Percentiles rank a stretch among this genome's conserved stretches.
Conservation (phyloP, 495 filamentous ascomycete species). For the Aspergillus mulundensis region DNA sequence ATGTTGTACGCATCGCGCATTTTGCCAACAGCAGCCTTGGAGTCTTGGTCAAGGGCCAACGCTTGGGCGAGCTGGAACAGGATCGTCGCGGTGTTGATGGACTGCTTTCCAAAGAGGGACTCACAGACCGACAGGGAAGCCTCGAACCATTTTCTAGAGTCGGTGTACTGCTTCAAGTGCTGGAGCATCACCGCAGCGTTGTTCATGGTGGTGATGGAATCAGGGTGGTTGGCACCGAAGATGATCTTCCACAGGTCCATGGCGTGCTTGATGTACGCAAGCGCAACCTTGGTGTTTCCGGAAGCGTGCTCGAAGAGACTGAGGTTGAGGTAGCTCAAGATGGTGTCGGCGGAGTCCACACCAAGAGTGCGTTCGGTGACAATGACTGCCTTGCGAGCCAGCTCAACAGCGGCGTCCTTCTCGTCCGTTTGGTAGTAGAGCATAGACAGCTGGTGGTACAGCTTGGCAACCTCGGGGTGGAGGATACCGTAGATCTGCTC, state of each 20-base stretch:
- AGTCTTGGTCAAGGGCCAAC: conserved; percentile 85
- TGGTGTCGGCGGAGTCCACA: conserved; percentile 88
- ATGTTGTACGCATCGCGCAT: conserved; percentile 97
- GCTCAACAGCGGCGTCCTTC: conserved; percentile 89
- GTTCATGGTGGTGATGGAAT: conserved; percentile 98
- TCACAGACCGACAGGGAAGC: conserved; percentile 83
- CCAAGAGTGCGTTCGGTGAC: conserved; percentile 93
- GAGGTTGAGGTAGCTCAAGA: conserved; percentile 92
- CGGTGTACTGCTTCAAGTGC: conserved; percentile 82
- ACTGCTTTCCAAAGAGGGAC: conserved; percentile 77
- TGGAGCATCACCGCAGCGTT: conserved; percentile 99
- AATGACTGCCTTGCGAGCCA: conserved; percentile 93
- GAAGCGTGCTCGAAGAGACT: conserved; percentile 91
- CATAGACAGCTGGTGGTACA: conserved; percentile 92
- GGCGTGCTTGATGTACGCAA: conserved; percentile 85
- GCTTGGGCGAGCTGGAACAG: conserved; percentile 97
- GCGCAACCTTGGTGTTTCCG: conserved; percentile 77
- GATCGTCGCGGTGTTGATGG: conserved; percentile 90
- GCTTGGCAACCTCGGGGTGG: conserved; percentile 92
- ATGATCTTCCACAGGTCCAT: conserved; percentile 96
- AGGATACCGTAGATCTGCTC: conserved; percentile 99
- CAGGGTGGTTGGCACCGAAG: conserved; percentile 88
- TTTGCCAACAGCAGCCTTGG: conserved; percentile 78
- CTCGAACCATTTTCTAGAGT: conserved; percentile 96
- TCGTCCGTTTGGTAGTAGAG: conserved; percentile 94